Evolutionary conservation across 2,329 filamentous ascomycete genomes (phyloP).

Genomic region (Colletotrichum lupini): DNA sequence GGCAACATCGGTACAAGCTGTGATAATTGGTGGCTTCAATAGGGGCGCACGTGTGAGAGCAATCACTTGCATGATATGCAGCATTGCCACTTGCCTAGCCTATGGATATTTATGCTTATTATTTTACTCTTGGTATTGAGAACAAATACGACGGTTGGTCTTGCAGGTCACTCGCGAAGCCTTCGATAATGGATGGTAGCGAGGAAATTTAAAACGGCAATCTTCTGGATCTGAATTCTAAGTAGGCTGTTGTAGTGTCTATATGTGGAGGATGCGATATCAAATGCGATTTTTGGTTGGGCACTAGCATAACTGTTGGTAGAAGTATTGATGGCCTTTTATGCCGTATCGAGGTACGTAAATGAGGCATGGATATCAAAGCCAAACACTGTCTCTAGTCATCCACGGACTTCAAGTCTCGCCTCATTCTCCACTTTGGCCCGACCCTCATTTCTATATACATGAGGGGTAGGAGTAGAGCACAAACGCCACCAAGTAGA

Average conservation of each 20-base stretch:
- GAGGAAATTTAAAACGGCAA: slow-evolving; percentile 56
- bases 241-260: slow-evolving; percentile 57
- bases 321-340: background rate
- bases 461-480: slow-evolving; percentile 36
- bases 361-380: background rate
- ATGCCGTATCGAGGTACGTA: background rate
- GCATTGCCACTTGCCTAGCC: slow-evolving; percentile 50
- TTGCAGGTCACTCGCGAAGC: too few relatives aligned
- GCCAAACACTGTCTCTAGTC: background rate
- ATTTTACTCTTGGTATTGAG: background rate
- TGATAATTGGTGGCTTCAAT: slow-evolving; percentile 59
- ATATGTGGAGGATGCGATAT: slow-evolving; percentile 54
- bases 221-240: slow-evolving; percentile 57
- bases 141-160: too few relatives aligned
- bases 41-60: slow-evolving; percentile 59
- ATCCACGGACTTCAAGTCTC: slow-evolving; percentile 17
- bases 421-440: slow-evolving; percentile 35
- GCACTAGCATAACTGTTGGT: background rate
- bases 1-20: background rate
- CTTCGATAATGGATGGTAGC: slow-evolving; percentile 33
- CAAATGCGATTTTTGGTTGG: slow-evolving; percentile 50
- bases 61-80: slow-evolving; percentile 57
- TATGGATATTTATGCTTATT: slow-evolving; percentile 47
- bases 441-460: slow-evolving; percentile 39
- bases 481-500: slow-evolving; percentile 37